Evolutionary conservation across 1,284 basidiomycete genomes (phyloP).

Genomic region (Ceratobasidium sp.): DNA sequence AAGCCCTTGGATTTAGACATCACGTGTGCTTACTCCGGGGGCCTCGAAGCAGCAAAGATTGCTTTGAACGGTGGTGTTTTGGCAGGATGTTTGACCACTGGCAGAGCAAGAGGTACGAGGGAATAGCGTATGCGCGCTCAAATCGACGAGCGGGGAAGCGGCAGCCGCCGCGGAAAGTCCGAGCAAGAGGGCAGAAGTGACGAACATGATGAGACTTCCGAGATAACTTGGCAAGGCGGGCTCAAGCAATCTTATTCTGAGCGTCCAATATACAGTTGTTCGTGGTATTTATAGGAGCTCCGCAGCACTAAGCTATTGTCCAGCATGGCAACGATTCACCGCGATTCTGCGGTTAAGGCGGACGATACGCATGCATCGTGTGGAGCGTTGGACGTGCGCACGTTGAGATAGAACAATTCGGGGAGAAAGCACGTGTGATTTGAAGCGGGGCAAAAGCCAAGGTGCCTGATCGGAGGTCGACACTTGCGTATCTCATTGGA

Average conservation of each 20-base stretch:
- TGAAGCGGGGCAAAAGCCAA: background rate
- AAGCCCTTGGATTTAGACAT: background rate
- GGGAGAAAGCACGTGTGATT: constrained; percentile 27
- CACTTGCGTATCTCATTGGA: background rate
- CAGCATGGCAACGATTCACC: background rate
- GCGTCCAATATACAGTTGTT: background rate
- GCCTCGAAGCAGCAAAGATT: constrained; percentile 50
- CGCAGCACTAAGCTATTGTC: constrained; percentile 13
- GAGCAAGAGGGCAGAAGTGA: background rate
- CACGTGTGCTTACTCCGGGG: constrained; percentile 44
- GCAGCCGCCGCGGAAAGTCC: constrained; percentile 9
- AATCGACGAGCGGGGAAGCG: constrained; percentile 32
- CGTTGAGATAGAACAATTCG: constrained; percentile 4
- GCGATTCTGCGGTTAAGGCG: constrained; percentile 11
- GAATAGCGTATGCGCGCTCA: constrained; percentile 43
- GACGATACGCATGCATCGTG: constrained; percentile 30
- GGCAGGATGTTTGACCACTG: constrained; percentile 45
- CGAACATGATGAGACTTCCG: background rate
- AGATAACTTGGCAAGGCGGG: background rate
- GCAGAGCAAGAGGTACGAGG: constrained; percentile 44
- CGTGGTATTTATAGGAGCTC: constrained; percentile 17
- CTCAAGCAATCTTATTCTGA: constrained; percentile 10
- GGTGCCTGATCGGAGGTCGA: constrained; percentile 12
- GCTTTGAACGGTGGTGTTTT: constrained; percentile 48
- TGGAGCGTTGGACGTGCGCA: constrained; percentile 32